Conservation (phyloP, 1,139 yeast species). For the Zygosaccharomyces pseudobailii region DNA sequence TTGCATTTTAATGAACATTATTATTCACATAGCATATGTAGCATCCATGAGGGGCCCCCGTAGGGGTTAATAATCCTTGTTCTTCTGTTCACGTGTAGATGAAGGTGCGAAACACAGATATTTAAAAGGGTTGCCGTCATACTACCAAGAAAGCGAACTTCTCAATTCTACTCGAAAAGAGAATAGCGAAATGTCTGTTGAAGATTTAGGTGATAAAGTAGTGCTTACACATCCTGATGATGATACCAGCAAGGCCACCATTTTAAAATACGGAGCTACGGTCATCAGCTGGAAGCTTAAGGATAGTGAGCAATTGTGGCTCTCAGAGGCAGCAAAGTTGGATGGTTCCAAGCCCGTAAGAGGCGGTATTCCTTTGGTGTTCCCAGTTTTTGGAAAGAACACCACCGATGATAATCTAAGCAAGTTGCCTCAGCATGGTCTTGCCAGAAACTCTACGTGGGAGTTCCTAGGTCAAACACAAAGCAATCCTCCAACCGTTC, state of each 20-base stretch:
- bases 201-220: slow-evolving; percentile 62
- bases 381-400: slow-evolving; percentile 89
- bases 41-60: neutral
- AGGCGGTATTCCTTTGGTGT: slow-evolving; percentile 95
- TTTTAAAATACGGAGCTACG: slow-evolving; percentile 86
- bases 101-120: neutral
- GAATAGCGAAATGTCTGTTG: slow-evolving; percentile 40
- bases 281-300: slow-evolving; percentile 72
- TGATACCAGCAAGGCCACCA: slow-evolving; percentile 51
- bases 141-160: neutral
- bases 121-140: neutral
- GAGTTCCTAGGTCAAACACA: slow-evolving; percentile 83
- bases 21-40: neutral
- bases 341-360: slow-evolving; percentile 93
- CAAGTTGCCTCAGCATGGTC: slow-evolving; percentile 88
- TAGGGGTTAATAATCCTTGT: neutral
- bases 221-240: slow-evolving; percentile 53
- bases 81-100: slow-evolving; percentile 1
- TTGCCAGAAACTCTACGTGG: slow-evolving; percentile 87
- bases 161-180: neutral
- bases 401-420: slow-evolving; percentile 35
- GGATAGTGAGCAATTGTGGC: slow-evolving; percentile 70
- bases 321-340: slow-evolving; percentile 67
- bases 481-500: slow-evolving; percentile 61
- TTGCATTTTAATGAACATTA: slow-evolving; percentile 1